Conservation (phyloP, 2,329 filamentous ascomycete genomes). For the Scedosporium dehoogii region DNA sequence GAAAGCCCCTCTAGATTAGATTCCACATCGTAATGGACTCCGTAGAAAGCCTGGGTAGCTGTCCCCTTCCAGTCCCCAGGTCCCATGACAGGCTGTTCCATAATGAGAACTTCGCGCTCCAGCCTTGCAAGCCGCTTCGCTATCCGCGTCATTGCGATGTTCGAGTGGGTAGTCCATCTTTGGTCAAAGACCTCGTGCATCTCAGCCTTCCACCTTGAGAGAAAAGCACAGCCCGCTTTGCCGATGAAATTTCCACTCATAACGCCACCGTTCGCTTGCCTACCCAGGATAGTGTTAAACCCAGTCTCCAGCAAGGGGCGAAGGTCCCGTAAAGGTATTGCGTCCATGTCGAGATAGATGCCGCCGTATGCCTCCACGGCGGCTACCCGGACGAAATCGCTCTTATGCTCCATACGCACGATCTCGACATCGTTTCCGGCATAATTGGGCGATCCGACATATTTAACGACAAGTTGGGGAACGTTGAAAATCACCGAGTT, state of each 20-base stretch:
- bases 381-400: slow-evolving; percentile 15
- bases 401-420: slow-evolving; percentile 12
- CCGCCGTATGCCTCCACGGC: slow-evolving; percentile 14
- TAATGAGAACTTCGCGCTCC: not conserved
- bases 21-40: not conserved
- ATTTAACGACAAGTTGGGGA: slow-evolving; percentile 9
- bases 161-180: slow-evolving; percentile 18
- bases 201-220: slow-evolving; percentile 21
- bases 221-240: slow-evolving; percentile 11
- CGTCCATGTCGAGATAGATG: slow-evolving; percentile 15
- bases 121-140: not conserved
- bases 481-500: slow-evolving; percentile 13
- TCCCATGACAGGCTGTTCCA: not conserved
- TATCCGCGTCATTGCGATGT: slow-evolving; percentile 6
- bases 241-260: slow-evolving; percentile 17
- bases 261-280: slow-evolving; percentile 10
- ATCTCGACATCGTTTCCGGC: slow-evolving; percentile 11
- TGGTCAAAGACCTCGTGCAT: slow-evolving; percentile 19
- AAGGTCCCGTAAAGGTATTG: slow-evolving; percentile 9
- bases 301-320: slow-evolving; percentile 10
- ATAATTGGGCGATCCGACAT: slow-evolving; percentile 2
- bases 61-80: not conserved
- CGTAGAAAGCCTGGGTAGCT: not conserved
- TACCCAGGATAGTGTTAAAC: slow-evolving; percentile 12
- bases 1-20: not conserved